Conservation (phyloP, 371 early-diverging fungal genomes). For the Pancytospora philotis region DNA sequence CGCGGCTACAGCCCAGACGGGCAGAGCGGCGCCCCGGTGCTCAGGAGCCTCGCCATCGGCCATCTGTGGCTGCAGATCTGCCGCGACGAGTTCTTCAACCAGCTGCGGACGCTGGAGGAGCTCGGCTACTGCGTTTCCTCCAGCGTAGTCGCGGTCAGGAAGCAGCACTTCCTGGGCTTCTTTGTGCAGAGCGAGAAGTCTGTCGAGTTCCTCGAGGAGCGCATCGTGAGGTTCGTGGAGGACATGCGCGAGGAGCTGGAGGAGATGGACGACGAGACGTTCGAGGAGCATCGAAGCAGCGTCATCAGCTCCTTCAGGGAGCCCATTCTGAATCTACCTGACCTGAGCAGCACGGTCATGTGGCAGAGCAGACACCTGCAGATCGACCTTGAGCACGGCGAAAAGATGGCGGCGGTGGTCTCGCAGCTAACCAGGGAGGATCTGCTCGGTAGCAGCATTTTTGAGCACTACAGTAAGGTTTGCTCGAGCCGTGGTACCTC, state of each 20-base stretch:
- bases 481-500: too few species aligned
- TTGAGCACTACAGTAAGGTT: neutral
- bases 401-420: conserved; percentile 8
- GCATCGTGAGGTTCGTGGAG: conserved; percentile 43
- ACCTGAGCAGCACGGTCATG: neutral
- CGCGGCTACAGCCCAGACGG: neutral
- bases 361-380: conserved; percentile 1
- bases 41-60: conserved; percentile 15
- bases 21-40: neutral
- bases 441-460: neutral
- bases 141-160: neutral
- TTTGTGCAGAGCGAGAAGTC: conserved; percentile 46
- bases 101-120: conserved; percentile 53
- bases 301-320: conserved; percentile 2
- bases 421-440: neutral
- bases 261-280: conserved; percentile 24
- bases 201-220: conserved; percentile 30
- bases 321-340: conserved; percentile 6
- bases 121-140: conserved; percentile 53
- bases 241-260: conserved; percentile 14
- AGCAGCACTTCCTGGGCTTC: conserved; percentile 29
- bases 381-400: conserved; percentile 27
- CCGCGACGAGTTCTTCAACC: conserved; percentile 52
- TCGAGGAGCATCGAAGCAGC: neutral
- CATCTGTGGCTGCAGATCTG: conserved; percentile 11